Evolutionary conservation across 2,329 filamentous ascomycete genomes (phyloP), one percentile per base, ranked within the genome.

Genomic region (Hypoxylon sp.): DNA sequence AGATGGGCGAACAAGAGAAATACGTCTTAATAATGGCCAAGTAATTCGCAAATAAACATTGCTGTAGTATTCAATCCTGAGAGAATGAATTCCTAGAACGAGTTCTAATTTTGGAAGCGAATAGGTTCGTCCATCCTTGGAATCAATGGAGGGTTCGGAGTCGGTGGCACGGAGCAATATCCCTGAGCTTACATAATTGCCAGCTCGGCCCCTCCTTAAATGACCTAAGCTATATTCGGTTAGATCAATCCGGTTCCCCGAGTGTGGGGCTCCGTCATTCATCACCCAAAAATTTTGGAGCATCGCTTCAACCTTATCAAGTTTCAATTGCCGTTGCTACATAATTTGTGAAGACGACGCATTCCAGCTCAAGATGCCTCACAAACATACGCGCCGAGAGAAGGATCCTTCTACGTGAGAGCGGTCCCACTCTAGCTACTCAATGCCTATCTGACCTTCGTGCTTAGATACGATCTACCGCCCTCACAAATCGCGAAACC

Each of bases 301-400:
- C 18, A 30, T 20, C 20, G 16, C 38, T 38, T 14, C 7, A 42
- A 50, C 50, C 48, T 53, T 40, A 44, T 56, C 51, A 46, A 33
- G 3, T 53, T 26, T 55, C 42, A 51, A 42, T 22, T 48, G 11
- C n/a, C 40, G 18, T 32, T 11, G 9, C 48, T 4, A 1, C 51
- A 48, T 26, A n/a, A n/a, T n/a, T n/a, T n/a, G 32, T 38, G 40
- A 14, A n/a, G 14, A 14, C 16, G 46, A 8, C 33, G 2, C 11
- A 24, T 20, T 32, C 2, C 14, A 20, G 42, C 48, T 51, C 67
- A 80, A 62, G 32, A 96, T 96, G 93, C 93, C 93, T 77, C 92
- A 95, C 81, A 96, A 96, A 80, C 93, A 96, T 78, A 95, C 91
- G 68, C 85, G 91, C 70, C 86, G 87, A 59, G 83, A 81, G 9